Evolutionary conservation across 2,329 filamentous ascomycete species (phyloP).

Genomic region (Aspergillus ochraceus): DNA sequence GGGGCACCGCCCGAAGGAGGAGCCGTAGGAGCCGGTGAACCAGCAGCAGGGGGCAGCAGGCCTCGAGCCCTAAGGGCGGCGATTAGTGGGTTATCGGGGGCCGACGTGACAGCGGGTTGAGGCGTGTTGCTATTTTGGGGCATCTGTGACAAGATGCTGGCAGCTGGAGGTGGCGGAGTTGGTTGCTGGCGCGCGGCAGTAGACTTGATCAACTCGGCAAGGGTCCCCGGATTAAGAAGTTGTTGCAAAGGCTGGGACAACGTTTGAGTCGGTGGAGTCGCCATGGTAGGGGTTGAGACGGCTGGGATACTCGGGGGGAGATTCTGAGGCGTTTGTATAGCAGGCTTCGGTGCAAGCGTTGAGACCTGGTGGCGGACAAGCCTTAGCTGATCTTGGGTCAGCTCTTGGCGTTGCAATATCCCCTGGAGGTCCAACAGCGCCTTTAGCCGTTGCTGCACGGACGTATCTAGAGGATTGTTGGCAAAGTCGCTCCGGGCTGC

Average conservation of each 20-base stretch:
- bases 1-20: constrained; percentile 40
- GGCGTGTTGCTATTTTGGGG: constrained; percentile 58
- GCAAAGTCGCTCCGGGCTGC: constrained; percentile 73
- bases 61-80: constrained; percentile 69
- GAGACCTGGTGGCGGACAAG: constrained; percentile 83
- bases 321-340: constrained; percentile 17
- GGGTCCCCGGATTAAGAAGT: constrained; percentile 44
- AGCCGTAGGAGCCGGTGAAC: constrained; percentile 42
- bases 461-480: constrained; percentile 71
- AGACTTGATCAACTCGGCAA: constrained; percentile 47
- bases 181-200: constrained; percentile 42
- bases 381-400: constrained; percentile 78
- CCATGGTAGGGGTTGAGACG: constrained; percentile 35
- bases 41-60: constrained; percentile 55
- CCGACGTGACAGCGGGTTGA: constrained; percentile 45
- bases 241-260: constrained; percentile 37
- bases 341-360: constrained; percentile 59
- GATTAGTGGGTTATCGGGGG: constrained; percentile 61
- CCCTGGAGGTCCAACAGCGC: constrained; percentile 82
- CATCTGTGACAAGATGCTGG: constrained; percentile 50
- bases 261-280: constrained; percentile 45
- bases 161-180: constrained; percentile 50
- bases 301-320: constrained; percentile 19
- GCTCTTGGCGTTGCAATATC: constrained; percentile 72
- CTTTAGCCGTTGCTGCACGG: constrained; percentile 75